Base-by-base conservation (phyloP, 2,329 filamentous ascomycete genomes). In the Davidsoniella australis region DNA sequence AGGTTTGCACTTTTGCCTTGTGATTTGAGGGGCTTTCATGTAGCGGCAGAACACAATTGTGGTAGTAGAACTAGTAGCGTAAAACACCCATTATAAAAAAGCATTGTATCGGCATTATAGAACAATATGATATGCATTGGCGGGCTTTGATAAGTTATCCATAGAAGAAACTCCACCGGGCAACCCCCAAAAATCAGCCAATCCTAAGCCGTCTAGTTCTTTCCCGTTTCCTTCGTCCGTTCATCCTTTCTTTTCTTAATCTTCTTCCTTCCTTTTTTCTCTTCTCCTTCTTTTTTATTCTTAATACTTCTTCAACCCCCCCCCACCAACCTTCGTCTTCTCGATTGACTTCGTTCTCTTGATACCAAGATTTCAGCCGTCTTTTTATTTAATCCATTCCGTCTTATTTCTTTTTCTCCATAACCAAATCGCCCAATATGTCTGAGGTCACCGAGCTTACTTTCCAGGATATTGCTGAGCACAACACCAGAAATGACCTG, bases 401-500 rank as follows among this genome's bases (percentile, higher is more conserved):
- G 1, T 45, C 24, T 10, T 16, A 36, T 48, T 53, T 54, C 46
- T 43, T 40, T 39, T 49, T 29, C 41, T 41, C 44, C 6, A 24
- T 20, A 24, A 29, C 6, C 17, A 38, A 47, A n/a, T 18, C 8
- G 36, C 17, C 50, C 57, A 59, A 59, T 55, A 64, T 64, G 59
- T 61, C 62, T 42, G 48, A 51, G 43, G 47, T 49, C 18, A 42
- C 50, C 61, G 70, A 76, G 61, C 76, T 80, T 69, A 91, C 83
- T 60, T 85, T 79, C 69, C 72, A 81, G 61, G 85, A 94, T 66
- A 77, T 94, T 67, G 73, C 82, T 55, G 77, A 78, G 68, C 86
- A 94, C 76, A 85, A 82, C 71, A 80, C 76, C 68, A 95, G 95
- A 80, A 94, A 87, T 75, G 87, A 96, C 66, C 71, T 94, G 56